These are phyloP conservation scores for Aspergillus glaucus DNA, from an alignment of 2,329 filamentous ascomycete genomes.

Conservation along the genomic window DNA sequence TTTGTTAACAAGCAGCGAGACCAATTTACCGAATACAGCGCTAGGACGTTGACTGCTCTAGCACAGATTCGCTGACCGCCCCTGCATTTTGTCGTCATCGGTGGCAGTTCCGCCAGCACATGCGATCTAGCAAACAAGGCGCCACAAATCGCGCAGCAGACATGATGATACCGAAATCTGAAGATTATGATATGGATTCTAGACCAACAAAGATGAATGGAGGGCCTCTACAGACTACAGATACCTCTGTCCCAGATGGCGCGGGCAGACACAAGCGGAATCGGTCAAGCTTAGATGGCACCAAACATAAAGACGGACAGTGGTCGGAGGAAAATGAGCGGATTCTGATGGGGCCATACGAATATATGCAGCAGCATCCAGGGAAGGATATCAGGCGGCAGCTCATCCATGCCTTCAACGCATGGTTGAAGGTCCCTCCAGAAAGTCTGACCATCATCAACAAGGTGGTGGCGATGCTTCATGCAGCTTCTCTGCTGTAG, in stretches of 20 bases:
- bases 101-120: too few relatives aligned
- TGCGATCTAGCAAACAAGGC: too few relatives aligned
- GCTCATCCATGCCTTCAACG: conserved; percentile 41
- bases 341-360: conserved; percentile 40
- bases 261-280: conserved; percentile 25
- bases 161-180: background rate
- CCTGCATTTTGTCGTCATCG: too few relatives aligned
- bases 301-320: conserved; percentile 32
- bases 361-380: conserved; percentile 39
- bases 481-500: conserved; percentile 41
- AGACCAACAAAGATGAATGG: background rate
- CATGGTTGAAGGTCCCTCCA: conserved; percentile 38
- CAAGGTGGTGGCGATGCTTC: conserved; percentile 40
- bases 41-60: too few relatives aligned
- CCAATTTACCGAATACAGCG: too few relatives aligned
- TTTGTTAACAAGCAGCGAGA: too few relatives aligned
- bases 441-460: conserved; percentile 37
- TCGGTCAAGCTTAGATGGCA: conserved; percentile 33
- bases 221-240: conserved; percentile 17
- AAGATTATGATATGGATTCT: background rate
- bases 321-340: conserved; percentile 36
- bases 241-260: conserved; percentile 4
- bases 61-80: too few relatives aligned
- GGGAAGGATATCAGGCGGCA: conserved; percentile 42
- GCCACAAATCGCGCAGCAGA: too few relatives aligned